A percentile compares a stretch with the other conserved stretches of the same genome.
These are phyloP conservation scores for Trichoderma virens DNA, from an alignment of 495 filamentous ascomycete species.

Conservation along the genomic window DNA sequence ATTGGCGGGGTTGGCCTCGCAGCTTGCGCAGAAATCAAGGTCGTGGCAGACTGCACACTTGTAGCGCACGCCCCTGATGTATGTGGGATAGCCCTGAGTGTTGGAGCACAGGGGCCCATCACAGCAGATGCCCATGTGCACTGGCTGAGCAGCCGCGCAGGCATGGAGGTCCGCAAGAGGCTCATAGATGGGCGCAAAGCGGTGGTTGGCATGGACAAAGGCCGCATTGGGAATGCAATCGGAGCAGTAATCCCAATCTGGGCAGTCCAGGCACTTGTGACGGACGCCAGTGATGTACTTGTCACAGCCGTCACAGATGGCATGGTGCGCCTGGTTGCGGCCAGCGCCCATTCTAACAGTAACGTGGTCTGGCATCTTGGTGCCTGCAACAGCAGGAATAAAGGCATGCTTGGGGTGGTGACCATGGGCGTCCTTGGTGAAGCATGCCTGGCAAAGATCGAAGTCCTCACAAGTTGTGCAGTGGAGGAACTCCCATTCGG, in stretches of 20 bases:
- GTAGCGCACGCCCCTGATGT: conserved; percentile 81
- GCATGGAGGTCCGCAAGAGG: conserved; percentile 43
- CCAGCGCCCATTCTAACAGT: conserved; percentile 66
- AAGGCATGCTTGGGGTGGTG: conserved; percentile 91
- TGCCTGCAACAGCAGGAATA: conserved; percentile 49
- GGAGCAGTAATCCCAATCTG: conserved; percentile 96
- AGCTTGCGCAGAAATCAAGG: conserved; percentile 90
- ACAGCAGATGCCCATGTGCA: conserved; percentile 84
- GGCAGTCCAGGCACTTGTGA: conserved; percentile 95
- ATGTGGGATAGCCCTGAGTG: conserved; percentile 44
- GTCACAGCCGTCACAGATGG: conserved; percentile 93
- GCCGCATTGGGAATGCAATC: conserved; percentile 59
- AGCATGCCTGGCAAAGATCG: conserved; percentile 82
- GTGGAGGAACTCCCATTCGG: conserved; percentile 72
- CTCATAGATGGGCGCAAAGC: conserved; percentile 84
- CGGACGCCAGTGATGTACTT: conserved; percentile 81
- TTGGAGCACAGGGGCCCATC: conserved; percentile 84
- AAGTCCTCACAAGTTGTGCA: conserved; percentile 83
- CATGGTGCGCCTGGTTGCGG: conserved; percentile 71
- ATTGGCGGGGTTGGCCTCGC: conserved; percentile 80
- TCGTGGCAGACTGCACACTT: conserved; percentile 98
- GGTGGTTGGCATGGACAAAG: conserved; percentile 71
- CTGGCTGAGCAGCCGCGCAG: conserved; percentile 31
- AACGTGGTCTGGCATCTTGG: conserved; percentile 47
- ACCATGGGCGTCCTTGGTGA: conserved; percentile 68